Evolutionary conservation across 495 filamentous ascomycete genomes (phyloP).

Genomic region (Aspergillus bertholletiae): DNA sequence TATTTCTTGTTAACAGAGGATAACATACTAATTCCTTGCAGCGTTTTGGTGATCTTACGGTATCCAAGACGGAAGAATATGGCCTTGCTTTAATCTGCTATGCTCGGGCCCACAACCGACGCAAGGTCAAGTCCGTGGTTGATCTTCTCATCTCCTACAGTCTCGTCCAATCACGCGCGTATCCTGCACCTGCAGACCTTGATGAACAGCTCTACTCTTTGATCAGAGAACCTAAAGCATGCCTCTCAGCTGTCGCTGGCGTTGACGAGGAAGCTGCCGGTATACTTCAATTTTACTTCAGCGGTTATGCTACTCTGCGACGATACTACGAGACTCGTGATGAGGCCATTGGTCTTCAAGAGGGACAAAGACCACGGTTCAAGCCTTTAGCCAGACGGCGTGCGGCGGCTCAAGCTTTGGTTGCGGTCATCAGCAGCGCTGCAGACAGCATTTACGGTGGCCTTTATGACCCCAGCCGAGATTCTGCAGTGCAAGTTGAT

Average conservation of each 20-base stretch:
- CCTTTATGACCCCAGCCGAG: constrained; percentile 72
- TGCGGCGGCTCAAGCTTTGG: constrained; percentile 66
- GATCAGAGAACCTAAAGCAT: constrained; percentile 61
- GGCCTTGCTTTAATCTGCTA: constrained; percentile 84
- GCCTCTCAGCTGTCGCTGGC: constrained; percentile 60
- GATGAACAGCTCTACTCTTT: constrained; percentile 64
- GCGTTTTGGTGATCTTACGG: constrained; percentile 73
- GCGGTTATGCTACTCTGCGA: constrained; percentile 83
- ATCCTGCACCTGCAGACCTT: constrained; percentile 62
- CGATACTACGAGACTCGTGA: constrained; percentile 87
- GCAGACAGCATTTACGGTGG: constrained; percentile 86
- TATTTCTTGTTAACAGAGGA: neutral
- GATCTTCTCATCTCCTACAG: constrained; percentile 84
- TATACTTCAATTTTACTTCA: constrained; percentile 77
- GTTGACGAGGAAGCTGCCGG: constrained; percentile 73
- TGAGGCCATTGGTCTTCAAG: constrained; percentile 41
- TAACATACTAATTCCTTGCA: constrained; percentile 26
- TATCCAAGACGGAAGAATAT: constrained; percentile 63
- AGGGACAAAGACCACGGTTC: constrained; percentile 40
- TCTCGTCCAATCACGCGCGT: constrained; percentile 76
- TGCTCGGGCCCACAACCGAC: constrained; percentile 67
- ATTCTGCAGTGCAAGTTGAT: constrained; percentile 80
- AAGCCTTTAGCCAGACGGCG: constrained; percentile 53
- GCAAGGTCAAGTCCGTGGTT: constrained; percentile 75
- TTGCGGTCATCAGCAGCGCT: constrained; percentile 76